phyloP scores from a whole-genome alignment of 129 eudicot species.

The Lactuca saligna region DNA sequence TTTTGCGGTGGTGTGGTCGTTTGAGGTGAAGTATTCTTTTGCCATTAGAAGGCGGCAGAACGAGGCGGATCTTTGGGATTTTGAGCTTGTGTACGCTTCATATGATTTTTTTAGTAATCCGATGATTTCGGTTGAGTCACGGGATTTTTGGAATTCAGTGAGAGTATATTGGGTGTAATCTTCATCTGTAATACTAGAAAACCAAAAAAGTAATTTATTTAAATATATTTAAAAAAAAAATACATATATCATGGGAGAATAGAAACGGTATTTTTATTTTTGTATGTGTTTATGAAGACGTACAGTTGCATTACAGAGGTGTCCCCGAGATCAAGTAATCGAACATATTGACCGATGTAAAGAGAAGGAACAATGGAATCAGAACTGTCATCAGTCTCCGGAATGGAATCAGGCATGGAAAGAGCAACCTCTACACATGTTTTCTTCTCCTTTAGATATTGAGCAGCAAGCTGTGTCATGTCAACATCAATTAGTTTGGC shows the following conservation, averaged over 20 bases:
- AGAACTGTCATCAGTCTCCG: conserved; percentile 50
- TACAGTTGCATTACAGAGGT: conserved; percentile 69
- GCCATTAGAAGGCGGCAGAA: conserved; percentile 79
- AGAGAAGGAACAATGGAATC: conserved; percentile 77
- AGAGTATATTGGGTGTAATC: conserved; percentile 59
- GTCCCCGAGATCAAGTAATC: conserved; percentile 76
- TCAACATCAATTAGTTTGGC: no score
- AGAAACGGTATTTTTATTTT: neutral
- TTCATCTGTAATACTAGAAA: conserved; percentile 73
- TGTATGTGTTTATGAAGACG: conserved; percentile 24
- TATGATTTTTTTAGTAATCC: conserved; percentile 69
- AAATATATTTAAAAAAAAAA: neutral
- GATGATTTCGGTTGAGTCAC: conserved; percentile 78
- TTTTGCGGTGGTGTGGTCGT: conserved; percentile 62
- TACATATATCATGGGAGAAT: no score
- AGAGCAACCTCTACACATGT: conserved; percentile 65
- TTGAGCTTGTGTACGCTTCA: conserved; percentile 58
- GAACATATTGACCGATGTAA: conserved; percentile 84
- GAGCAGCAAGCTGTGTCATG: conserved; percentile 76
- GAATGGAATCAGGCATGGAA: conserved; percentile 51
- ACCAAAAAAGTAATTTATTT: conserved; percentile 16
- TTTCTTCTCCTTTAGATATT: conserved; percentile 71
- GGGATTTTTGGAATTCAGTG: conserved; percentile 69
- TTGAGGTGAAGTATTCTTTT: conserved; percentile 58
- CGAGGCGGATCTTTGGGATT: conserved; percentile 64